Evolutionary conservation across 148 eudicot species (phyloP), one percentile per base, ranked within the genome.

Genomic region (Spergularia marina): DNA sequence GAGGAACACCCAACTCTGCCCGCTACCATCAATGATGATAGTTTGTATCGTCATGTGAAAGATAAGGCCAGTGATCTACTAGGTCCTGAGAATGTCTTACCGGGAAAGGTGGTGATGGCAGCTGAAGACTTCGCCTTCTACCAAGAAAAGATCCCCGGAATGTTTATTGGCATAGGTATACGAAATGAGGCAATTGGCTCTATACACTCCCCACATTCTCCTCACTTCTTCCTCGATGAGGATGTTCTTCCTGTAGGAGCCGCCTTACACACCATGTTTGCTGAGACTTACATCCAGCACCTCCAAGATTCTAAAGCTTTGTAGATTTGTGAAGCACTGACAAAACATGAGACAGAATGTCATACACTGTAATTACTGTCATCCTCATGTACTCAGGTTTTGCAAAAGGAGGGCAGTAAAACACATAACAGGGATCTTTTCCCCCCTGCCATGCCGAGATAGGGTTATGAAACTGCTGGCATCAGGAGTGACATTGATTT

Each of bases 101-200:
- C 57, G n/a, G 80, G 53, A 16, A 17, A 70, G 16, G 83, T 75
- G 74, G 78, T 87, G 9, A 89, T 93, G 98, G 97, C 94, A 6
- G 91, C 92, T 49, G 98, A 93, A 77, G 98, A 93, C 73, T 93
- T 93, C 52, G 85, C 98, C 17, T 91, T 91, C 83, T 91, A 93
- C 75, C 91, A 90, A 60, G 84, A 91, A 79, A 66, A 54, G 84
- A 87, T 94, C 66, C 95, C 95, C 0, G 97, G 97, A 64, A 77
- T 76, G 7, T 75, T 94, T 75, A 71, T 91, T 53, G 68, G 72
- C 61, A 79, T 94, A 10, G 95, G 98, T 53, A 88, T 90, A 10
- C 83, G 90, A 74, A 94, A 91, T 67, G 90, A 90, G 68, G 61
- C 17, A 30, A 34, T 87, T n/a, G 90, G 93, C 14, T 83, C 95